Evolutionary conservation across 192 early-diverging fungal genomes (phyloP), one percentile per base, ranked within the genome.

Genomic region (Phycomyces blakesleeanus): DNA sequence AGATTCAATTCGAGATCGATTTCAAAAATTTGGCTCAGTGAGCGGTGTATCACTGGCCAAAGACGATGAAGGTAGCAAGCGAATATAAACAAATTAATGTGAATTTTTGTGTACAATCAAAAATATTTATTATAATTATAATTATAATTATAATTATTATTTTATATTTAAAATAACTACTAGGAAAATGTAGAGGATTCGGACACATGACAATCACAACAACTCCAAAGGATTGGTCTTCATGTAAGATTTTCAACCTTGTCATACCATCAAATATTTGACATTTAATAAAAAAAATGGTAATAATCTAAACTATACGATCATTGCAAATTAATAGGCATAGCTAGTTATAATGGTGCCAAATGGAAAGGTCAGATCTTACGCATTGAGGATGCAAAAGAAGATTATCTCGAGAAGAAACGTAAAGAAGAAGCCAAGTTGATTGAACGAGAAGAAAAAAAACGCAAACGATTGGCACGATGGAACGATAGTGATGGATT

Each of bases 331-430:
- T 22, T 38, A 39, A 5, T 64, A 84, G 82, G 83, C 59, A n/a
- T 87, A 24, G 77, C 80, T 18, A 52, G 86, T 18, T 92, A 87
- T 61, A 87, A 89, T 39, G 87, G 89, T 3, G 75, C 92, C 12
- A 91, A 89, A 56, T 94, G 92, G 92, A 94, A 92, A 72, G 92
- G 92, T 42, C 78, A 83, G 24, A 80, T 82, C 26, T 53, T 94
- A 58, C 82, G 85, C 47, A 74, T 94, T 16, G 88, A 93, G 58
- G 91, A 90, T n/a, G 89, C 92, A 12, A 92, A 91, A 68, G 83
- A 83, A 51, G 78, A 84, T 59, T 93, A 84, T 72, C 78, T 78
- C 66, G 76, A 77, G 51, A 71, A 72, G 63, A 79, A 54, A 54
- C 44, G 72, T 27, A 58, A 53, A 52, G 61, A 77, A 51, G 76